Evolutionary conservation across 495 filamentous ascomycete genomes (phyloP).

Genomic region (Barbatosphaeria neglecta): DNA sequence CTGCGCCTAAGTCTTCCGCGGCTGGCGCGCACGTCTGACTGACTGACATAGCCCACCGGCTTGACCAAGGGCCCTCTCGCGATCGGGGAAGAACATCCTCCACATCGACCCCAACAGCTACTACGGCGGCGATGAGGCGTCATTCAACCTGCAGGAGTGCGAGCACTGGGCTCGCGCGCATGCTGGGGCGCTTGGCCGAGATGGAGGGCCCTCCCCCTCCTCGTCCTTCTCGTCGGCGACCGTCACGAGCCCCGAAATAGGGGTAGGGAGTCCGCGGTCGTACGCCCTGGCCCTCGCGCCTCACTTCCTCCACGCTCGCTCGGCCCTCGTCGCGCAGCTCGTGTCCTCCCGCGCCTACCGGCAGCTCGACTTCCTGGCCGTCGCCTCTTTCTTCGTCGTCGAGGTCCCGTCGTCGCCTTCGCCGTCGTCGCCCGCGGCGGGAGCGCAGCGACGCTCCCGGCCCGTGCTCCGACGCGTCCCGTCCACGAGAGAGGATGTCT

Average conservation of each 20-base stretch:
- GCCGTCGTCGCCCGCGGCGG: constrained; percentile 50
- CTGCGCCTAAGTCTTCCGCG: constrained; percentile 2
- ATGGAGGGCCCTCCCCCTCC: neutral
- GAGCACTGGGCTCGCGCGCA: constrained; percentile 50
- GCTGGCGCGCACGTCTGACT: constrained; percentile 27
- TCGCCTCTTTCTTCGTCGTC: constrained; percentile 88
- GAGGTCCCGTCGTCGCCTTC: constrained; percentile 58
- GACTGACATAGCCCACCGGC: constrained; percentile 48
- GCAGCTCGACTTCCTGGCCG: constrained; percentile 85
- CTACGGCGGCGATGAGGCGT: constrained; percentile 80
- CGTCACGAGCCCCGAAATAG: constrained; percentile 12
- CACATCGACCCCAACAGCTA: constrained; percentile 80
- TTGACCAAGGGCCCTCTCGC: constrained; percentile 78
- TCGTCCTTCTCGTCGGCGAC: constrained; percentile 12
- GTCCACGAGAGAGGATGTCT: constrained; percentile 78
- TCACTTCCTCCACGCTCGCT: constrained; percentile 76
- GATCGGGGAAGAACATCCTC: constrained; percentile 82
- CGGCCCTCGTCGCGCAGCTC: constrained; percentile 59
- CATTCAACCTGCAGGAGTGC: constrained; percentile 75
- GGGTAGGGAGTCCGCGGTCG: constrained; percentile 53
- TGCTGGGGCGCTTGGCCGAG: neutral
- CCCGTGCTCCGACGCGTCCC: constrained; percentile 52
- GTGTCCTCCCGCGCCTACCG: constrained; percentile 79
- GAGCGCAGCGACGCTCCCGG: constrained; percentile 8
- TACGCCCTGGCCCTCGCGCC: constrained; percentile 81